phyloP scores from a whole-genome alignment of 129 eudicot genomes.

The Helichrysum umbraculigerum region DNA sequence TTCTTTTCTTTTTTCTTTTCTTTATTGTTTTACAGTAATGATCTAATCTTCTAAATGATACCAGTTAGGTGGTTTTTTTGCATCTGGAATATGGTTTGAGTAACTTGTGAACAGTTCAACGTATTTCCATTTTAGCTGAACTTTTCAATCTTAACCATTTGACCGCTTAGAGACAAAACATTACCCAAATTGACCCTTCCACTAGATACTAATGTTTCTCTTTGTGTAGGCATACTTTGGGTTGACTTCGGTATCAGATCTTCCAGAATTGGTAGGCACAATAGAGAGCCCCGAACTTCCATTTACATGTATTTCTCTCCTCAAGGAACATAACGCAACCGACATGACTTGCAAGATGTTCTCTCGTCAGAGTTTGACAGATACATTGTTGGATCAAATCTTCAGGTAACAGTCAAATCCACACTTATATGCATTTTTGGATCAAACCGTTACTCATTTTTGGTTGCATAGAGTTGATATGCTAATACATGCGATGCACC shows the following conservation, averaged over 20 bases:
- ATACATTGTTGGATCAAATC: conserved; percentile 63
- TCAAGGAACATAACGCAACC: conserved; percentile 58
- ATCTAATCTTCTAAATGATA: neutral
- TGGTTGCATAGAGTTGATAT: neutral
- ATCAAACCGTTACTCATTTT: neutral
- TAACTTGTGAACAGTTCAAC: neutral
- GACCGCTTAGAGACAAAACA: neutral
- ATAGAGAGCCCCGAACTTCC: conserved; percentile 65
- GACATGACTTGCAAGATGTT: conserved; percentile 89
- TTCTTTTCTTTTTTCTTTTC: neutral
- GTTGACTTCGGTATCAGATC: conserved; percentile 44
- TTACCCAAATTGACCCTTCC: neutral
- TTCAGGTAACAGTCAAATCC: conserved; percentile 55
- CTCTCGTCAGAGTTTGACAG: conserved; percentile 74
- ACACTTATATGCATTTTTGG: neutral
- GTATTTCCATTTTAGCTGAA: neutral
- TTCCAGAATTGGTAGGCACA: conserved; percentile 86
- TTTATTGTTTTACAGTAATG: neutral
- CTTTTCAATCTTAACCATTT: neutral
- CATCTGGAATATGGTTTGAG: neutral
- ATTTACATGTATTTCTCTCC: conserved; percentile 75
- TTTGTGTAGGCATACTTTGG: conserved; percentile 79
- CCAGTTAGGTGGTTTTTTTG: neutral
- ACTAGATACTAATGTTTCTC: conserved; percentile 6
- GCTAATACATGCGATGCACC: conserved; percentile 7